Evolutionary conservation across 2,329 filamentous ascomycete species (phyloP).

Genomic region (Teratosphaeria zuluensis): DNA sequence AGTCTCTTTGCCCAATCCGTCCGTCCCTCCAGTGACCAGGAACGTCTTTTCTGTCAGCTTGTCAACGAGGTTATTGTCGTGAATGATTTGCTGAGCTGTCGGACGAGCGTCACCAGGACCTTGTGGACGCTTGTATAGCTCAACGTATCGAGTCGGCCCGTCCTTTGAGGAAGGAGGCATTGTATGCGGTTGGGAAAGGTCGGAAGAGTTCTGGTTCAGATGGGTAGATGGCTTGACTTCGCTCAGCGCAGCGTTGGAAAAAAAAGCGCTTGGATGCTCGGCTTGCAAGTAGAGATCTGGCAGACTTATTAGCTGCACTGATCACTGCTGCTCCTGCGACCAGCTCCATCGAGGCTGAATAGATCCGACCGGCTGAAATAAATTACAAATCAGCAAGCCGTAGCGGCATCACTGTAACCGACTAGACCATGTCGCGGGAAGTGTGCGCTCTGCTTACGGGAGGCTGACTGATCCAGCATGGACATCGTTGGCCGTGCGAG

Average conservation of each 20-base stretch:
- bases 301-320: not conserved
- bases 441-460: not conserved
- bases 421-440: not conserved
- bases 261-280: no score
- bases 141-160: constrained; percentile 5
- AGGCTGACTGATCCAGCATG: not conserved
- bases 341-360: not conserved
- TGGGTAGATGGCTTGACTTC: no score
- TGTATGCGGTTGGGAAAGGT: not conserved
- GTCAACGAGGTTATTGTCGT: constrained; percentile 16
- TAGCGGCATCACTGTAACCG: not conserved
- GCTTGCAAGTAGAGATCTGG: no score
- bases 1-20: constrained; percentile 34
- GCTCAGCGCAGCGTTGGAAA: no score
- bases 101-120: constrained; percentile 10
- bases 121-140: constrained; percentile 3
- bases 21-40: constrained; percentile 31
- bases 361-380: not conserved
- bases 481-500: no score
- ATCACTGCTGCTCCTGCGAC: not conserved
- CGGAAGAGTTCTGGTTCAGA: no score
- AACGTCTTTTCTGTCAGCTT: constrained; percentile 27
- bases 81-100: constrained; percentile 12
- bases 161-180: not conserved
- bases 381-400: not conserved